These are phyloP conservation scores for Scheffersomyces ergatensis DNA, from an alignment of 805 yeast genomes.

Conservation along the genomic window DNA sequence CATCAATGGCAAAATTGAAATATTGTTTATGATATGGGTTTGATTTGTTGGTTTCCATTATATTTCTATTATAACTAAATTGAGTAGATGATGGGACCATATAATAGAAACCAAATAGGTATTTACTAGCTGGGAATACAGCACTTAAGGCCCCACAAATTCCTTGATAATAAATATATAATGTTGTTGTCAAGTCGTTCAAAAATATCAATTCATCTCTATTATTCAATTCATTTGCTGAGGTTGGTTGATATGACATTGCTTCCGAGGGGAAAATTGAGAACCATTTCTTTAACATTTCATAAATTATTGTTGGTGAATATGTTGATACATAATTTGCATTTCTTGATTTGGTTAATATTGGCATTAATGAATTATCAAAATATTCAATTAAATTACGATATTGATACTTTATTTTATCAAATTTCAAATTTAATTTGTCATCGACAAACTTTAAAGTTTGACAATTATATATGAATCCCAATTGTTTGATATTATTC, in stretches of 20 bases:
- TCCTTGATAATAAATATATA: conserved; percentile 19
- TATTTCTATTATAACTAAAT: conserved; percentile 8
- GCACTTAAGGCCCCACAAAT: conserved; percentile 20
- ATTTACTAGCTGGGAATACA: conserved; percentile 18
- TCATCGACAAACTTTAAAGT: background rate
- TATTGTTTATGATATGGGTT: conserved; percentile 7
- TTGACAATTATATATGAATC: conserved; percentile 6
- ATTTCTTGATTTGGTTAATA: conserved; percentile 10
- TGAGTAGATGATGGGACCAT: conserved; percentile 10
- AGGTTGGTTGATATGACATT: conserved; percentile 4
- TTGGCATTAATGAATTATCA: conserved; percentile 13
- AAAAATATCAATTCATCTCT: conserved; percentile 9
- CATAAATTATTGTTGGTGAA: conserved; percentile 14
- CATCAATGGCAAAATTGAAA: conserved; percentile 7
- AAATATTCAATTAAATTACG: conserved; percentile 13
- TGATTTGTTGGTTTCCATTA: conserved; percentile 4
- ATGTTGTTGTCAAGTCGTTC: conserved; percentile 14
- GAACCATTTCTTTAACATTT: conserved; percentile 18
- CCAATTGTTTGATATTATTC: conserved; percentile 10
- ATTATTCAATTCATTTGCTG: background rate
- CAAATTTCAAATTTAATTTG: background rate
- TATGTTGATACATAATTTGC: conserved; percentile 15
- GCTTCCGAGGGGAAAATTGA: conserved; percentile 17
- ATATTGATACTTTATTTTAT: conserved; percentile 10
- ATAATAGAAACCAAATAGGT: conserved; percentile 19